A percentile compares a stretch with the other conserved stretches of the same genome.
Evolutionary conservation across 768 basidiomycete species (phyloP).

Genomic region (Hortiboletus campestris): DNA sequence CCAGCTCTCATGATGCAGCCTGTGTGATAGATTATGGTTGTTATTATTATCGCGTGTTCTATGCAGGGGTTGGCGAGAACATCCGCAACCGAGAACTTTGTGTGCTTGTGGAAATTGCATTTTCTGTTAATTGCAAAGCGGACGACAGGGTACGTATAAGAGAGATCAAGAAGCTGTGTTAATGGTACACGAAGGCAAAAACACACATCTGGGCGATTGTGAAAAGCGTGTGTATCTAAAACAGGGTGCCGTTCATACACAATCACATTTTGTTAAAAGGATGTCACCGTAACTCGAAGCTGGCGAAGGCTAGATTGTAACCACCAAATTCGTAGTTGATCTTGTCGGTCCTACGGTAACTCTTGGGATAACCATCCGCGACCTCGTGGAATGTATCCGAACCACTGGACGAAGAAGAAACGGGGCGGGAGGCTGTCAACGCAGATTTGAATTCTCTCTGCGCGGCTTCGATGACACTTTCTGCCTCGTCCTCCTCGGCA

Average conservation of each 20-base stretch:
- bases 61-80: neutral
- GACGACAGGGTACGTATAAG: slow-evolving; percentile 18
- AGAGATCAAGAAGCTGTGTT: slow-evolving; percentile 4
- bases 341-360: slow-evolving; percentile 87
- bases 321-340: slow-evolving; percentile 98
- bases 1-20: slow-evolving; percentile 8
- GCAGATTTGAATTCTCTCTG: slow-evolving; percentile 75
- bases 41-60: slow-evolving; percentile 8
- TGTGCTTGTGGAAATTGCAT: neutral
- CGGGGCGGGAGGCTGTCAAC: slow-evolving; percentile 36
- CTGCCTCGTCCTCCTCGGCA: slow-evolving; percentile 45
- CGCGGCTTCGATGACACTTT: slow-evolving; percentile 63
- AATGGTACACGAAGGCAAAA: slow-evolving; percentile 14
- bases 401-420: slow-evolving; percentile 22
- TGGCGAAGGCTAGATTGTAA: slow-evolving; percentile 88
- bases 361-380: slow-evolving; percentile 24
- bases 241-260: slow-evolving; percentile 20
- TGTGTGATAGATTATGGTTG: slow-evolving; percentile 19
- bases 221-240: slow-evolving; percentile 20
- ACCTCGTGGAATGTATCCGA: slow-evolving; percentile 15
- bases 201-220: slow-evolving; percentile 15
- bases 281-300: slow-evolving; percentile 60
- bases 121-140: slow-evolving; percentile 12
- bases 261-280: slow-evolving; percentile 5
- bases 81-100: slow-evolving; percentile 2